Percentiles rank a stretch among this genome's conserved stretches.
These are phyloP conservation scores for Russula dissimulans DNA, from an alignment of 768 basidiomycete genomes.

Conservation along the genomic window DNA sequence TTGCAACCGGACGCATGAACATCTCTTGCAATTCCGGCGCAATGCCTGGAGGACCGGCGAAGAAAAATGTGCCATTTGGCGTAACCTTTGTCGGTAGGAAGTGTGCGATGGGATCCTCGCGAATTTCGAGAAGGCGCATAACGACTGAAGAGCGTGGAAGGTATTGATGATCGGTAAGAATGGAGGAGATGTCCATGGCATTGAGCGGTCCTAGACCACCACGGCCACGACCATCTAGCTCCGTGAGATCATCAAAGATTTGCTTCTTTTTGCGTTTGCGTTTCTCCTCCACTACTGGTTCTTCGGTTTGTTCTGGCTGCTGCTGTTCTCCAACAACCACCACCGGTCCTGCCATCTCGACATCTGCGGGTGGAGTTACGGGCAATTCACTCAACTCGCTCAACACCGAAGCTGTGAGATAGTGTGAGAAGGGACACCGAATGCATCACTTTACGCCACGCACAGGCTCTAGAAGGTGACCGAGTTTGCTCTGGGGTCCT, in stretches of 20 bases:
- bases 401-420: conserved; percentile 56
- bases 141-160: conserved; percentile 79
- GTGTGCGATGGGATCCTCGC: conserved; percentile 73
- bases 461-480: conserved; percentile 55
- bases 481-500: conserved; percentile 53
- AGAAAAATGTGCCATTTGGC: conserved; percentile 65
- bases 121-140: conserved; percentile 79
- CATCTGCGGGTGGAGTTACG: conserved; percentile 63
- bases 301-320: conserved; percentile 30
- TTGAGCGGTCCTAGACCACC: conserved; percentile 46
- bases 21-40: conserved; percentile 74
- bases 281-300: conserved; percentile 27
- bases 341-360: conserved; percentile 40
- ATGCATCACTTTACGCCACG: conserved; percentile 22
- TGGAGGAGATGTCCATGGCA: conserved; percentile 50
- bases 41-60: conserved; percentile 76
- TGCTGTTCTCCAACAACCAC: conserved; percentile 38
- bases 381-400: conserved; percentile 69
- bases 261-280: conserved; percentile 66
- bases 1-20: conserved; percentile 68
- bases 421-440: conserved; percentile 7
- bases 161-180: conserved; percentile 72
- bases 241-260: conserved; percentile 85
- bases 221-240: conserved; percentile 57
- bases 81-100: conserved; percentile 80